phyloP scores from a whole-genome alignment of 2,329 filamentous ascomycete genomes.

The Escovopsis sp. region DNA sequence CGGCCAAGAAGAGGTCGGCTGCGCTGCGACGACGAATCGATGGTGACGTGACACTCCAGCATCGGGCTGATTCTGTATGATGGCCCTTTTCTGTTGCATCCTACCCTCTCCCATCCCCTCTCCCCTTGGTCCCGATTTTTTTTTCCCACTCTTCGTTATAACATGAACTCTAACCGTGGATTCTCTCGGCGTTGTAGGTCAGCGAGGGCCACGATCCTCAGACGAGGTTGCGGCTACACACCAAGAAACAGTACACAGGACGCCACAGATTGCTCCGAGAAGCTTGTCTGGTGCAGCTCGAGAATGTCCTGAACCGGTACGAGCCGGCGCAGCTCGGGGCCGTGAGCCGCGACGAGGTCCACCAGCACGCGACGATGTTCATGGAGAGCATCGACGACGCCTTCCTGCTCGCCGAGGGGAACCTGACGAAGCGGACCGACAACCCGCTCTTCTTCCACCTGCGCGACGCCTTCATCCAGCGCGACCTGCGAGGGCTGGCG shows the following conservation, averaged over 20 bases:
- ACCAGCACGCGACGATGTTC: slow-evolving; percentile 30
- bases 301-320: slow-evolving; percentile 16
- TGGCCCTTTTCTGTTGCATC: too few species aligned
- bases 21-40: not conserved
- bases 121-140: too few species aligned
- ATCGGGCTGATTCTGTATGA: slow-evolving; percentile 13
- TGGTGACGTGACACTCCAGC: too few species aligned
- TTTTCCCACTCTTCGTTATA: too few species aligned
- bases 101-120: too few species aligned
- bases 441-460: slow-evolving; percentile 44
- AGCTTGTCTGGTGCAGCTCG: slow-evolving; percentile 21
- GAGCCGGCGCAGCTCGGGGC: slow-evolving; percentile 13
- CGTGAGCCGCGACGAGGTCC: slow-evolving; percentile 24
- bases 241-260: slow-evolving; percentile 11
- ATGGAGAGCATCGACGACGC: slow-evolving; percentile 27
- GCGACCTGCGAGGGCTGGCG: slow-evolving; percentile 33
- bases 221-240: slow-evolving; percentile 15
- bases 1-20: slow-evolving; percentile 1
- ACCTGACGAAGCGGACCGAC: slow-evolving; percentile 21
- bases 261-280: slow-evolving; percentile 18
- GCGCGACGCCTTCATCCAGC: slow-evolving; percentile 41
- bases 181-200: slow-evolving; percentile 14
- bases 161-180: too few species aligned
- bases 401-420: slow-evolving; percentile 27
- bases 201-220: slow-evolving; percentile 20